Conservation (phyloP, 2,329 filamentous ascomycete species). For the Arthroderma sp. region DNA sequence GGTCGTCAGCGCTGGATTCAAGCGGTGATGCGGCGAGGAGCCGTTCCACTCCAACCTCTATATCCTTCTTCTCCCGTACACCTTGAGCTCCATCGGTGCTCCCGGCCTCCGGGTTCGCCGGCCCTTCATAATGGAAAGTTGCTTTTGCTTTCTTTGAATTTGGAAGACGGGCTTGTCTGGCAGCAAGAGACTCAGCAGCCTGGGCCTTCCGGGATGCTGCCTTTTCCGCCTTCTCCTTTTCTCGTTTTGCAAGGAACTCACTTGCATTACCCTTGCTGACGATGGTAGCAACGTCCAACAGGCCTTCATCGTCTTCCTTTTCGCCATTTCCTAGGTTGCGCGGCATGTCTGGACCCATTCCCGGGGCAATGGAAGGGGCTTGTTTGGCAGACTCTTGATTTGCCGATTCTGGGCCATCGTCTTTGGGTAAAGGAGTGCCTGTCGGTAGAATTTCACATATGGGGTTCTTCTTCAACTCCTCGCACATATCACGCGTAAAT, state of each 20-base stretch:
- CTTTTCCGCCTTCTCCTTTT: constrained; percentile 51
- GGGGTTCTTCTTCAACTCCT: constrained; percentile 51
- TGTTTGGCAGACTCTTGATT: constrained; percentile 26
- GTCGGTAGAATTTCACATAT: constrained; percentile 51
- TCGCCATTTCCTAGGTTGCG: constrained; percentile 36
- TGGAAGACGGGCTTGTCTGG: constrained; percentile 41
- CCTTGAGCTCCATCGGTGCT: constrained; percentile 38
- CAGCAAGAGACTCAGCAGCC: constrained; percentile 32
- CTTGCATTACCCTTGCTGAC: constrained; percentile 49
- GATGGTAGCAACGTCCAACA: constrained; percentile 54
- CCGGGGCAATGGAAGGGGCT: constrained; percentile 41
- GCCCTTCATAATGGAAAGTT: constrained; percentile 51
- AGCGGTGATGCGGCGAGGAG: constrained; percentile 45
- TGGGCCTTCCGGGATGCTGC: constrained; percentile 42
- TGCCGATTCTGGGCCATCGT: constrained; percentile 32
- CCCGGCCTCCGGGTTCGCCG: constrained; percentile 42
- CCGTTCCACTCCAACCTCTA: constrained; percentile 51
- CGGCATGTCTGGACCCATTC: constrained; percentile 41
- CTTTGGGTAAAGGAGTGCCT: constrained; percentile 45
- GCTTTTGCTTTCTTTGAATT: constrained; percentile 50
- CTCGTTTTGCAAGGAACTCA: constrained; percentile 50
- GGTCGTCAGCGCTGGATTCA: constrained; percentile 21
- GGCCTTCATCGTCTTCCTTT: constrained; percentile 47
- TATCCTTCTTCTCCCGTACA: constrained; percentile 42
- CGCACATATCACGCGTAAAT: constrained; percentile 51